These are phyloP conservation scores for Spathaspora sp. DNA, from an alignment of 1,139 yeast species.

Conservation along the genomic window DNA sequence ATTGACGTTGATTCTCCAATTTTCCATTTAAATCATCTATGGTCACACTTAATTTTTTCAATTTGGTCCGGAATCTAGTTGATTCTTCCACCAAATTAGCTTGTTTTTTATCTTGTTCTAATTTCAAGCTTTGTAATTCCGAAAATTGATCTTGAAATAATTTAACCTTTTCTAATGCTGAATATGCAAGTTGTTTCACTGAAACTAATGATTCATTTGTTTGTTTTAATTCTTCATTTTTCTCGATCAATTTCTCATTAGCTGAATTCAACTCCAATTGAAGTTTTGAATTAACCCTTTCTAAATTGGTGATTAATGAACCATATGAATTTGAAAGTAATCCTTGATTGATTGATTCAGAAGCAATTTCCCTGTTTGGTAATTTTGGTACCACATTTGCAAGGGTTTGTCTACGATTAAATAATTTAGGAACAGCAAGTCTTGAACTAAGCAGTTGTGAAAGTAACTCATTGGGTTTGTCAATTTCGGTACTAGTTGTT, in stretches of 20 bases:
- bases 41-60: background rate
- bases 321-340: constrained; percentile 4
- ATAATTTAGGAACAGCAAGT: constrained; percentile 2
- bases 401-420: background rate
- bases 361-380: background rate
- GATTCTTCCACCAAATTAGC: background rate
- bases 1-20: background rate
- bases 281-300: constrained; percentile 1
- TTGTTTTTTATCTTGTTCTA: background rate
- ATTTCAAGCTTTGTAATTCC: background rate
- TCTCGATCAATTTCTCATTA: background rate
- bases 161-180: background rate
- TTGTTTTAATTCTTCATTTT: background rate
- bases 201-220: background rate
- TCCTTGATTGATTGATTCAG: background rate
- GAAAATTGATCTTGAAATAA: background rate
- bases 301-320: constrained; percentile 1
- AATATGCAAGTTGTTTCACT: background rate
- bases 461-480: background rate
- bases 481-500: background rate
- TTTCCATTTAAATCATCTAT: background rate
- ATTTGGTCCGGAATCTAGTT: background rate
- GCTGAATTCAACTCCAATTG: background rate
- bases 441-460: background rate
- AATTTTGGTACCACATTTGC: background rate